These are phyloP conservation scores for Amphichorda felina DNA, from an alignment of 2,329 filamentous ascomycete species.

Conservation along the genomic window DNA sequence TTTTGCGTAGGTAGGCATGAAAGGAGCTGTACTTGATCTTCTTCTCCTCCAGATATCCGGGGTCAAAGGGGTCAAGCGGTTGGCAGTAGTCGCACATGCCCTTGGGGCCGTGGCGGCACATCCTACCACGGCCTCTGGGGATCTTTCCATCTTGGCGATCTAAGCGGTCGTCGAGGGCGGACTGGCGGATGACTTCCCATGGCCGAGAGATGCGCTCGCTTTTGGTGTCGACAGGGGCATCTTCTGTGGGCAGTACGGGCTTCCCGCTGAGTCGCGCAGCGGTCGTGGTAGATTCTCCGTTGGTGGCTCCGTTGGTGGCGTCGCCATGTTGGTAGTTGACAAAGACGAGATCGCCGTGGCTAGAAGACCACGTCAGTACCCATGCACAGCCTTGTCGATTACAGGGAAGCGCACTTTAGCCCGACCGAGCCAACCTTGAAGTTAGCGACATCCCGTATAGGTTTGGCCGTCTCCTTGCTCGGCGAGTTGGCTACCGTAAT, in stretches of 20 bases:
- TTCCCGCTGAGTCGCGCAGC: slow-evolving; percentile 69
- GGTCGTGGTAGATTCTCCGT: slow-evolving; percentile 22
- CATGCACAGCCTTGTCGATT: too few relatives aligned
- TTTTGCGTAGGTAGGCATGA: slow-evolving; percentile 85
- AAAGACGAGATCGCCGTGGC: slow-evolving; percentile 87
- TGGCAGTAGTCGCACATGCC: slow-evolving; percentile 99
- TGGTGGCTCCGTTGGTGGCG: slow-evolving; percentile 17
- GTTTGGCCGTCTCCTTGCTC: slow-evolving; percentile 44
- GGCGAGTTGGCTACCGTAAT: slow-evolving; percentile 53
- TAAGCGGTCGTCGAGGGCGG: slow-evolving; percentile 71
- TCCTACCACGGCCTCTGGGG: slow-evolving; percentile 62
- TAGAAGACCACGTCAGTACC: slow-evolving; percentile 20
- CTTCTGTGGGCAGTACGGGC: slow-evolving; percentile 57
- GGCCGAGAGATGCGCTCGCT: slow-evolving; percentile 36
- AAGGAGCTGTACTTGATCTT: slow-evolving; percentile 99
- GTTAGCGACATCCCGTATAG: slow-evolving; percentile 42
- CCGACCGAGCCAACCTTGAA: slow-evolving; percentile 47
- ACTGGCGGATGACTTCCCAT: slow-evolving; percentile 88
- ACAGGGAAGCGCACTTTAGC: slow-evolving; percentile 32
- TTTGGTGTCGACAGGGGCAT: slow-evolving; percentile 57
- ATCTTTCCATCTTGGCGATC: slow-evolving; percentile 91
- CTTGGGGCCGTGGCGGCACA: slow-evolving; percentile 93
- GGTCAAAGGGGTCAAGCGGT: slow-evolving; percentile 86
- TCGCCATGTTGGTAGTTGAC: slow-evolving; percentile 61
- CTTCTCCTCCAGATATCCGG: slow-evolving; percentile 82